Base-by-base conservation (phyloP, 2,329 filamentous ascomycete species). In the Ascochyta pisi region DNA sequence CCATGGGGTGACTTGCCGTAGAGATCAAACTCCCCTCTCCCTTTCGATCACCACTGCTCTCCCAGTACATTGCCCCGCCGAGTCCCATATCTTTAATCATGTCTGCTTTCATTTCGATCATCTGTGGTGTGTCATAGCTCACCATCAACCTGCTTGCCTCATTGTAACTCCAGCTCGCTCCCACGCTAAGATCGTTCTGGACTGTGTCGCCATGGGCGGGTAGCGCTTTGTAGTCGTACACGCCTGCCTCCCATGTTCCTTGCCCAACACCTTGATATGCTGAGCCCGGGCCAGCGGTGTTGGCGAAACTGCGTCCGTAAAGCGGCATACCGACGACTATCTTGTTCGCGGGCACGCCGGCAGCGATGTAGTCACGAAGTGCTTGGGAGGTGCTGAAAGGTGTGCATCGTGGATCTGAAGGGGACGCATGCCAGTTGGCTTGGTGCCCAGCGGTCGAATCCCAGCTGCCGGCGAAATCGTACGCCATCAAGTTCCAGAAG, bases 401-500 rank as follows among this genome's bases (percentile, higher is more conserved):
- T 1, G 74, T 76, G 61, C 63, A 67, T 37, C 34, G 38, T 1
- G 71, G 67, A 54, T 73, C 71, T 37, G 16, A 50, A 3, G 58
- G 43, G 2, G 71, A 74, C 0, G 64, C 51, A 27, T 68, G 46
- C 50, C 57, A 67, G 60, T 75, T 75, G 9, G 73, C 73, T 27
- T 71, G 58, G 50, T 76, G 73, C 16, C 73, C 73, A 3, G 74
- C 61, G 24, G 62, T 60, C 4, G 62, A 43, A 58, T 75, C 71
- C 72, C 73, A 75, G 1, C 68, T 71, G 8, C 74, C 74, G 12
- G 74, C 65, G 56, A 87, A 96, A 77, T 96, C 92, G 76, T 96
- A 96, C 1, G 90, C 89, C 92, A 96, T 96, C 38, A 92, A 76
- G 62, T 83, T 83, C 77, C 79, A 83, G 72, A 83, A 82, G 61